Evolutionary conservation across 75 land plant genomes (phyloP).

Genomic region (Sequoiadendron giganteum): DNA sequence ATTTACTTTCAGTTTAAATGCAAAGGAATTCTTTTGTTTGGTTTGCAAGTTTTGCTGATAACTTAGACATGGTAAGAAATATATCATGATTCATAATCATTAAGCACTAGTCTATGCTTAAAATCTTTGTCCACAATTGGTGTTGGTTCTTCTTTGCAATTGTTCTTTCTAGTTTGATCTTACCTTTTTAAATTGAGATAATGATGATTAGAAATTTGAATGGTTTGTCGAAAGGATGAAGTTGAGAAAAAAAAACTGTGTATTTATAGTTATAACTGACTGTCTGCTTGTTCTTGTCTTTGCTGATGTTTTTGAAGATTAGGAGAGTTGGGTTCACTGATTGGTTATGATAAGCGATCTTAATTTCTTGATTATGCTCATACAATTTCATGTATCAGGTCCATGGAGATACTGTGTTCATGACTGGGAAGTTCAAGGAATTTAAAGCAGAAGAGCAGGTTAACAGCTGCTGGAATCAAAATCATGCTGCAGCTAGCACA

Average conservation of each 20-base stretch:
- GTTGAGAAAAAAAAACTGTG: not conserved
- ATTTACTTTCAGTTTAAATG: slow-evolving; percentile 8
- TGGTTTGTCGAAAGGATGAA: not conserved
- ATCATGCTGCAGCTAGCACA: slow-evolving; percentile 69
- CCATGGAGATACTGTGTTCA: slow-evolving; percentile 80
- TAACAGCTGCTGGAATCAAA: slow-evolving; percentile 71
- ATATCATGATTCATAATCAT: too few species aligned
- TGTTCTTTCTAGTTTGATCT: slow-evolving; percentile 7
- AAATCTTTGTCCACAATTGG: not conserved
- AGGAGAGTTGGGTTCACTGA: not conserved
- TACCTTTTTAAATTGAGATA: not conserved
- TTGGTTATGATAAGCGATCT: not conserved
- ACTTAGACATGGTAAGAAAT: not conserved
- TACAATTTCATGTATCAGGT: slow-evolving; percentile 49
- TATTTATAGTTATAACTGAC: not conserved
- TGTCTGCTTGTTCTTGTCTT: not conserved
- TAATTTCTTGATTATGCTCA: slow-evolving; percentile 2
- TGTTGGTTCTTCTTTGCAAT: not conserved
- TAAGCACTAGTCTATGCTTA: not conserved
- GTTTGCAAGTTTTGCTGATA: not conserved
- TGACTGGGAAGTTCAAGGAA: slow-evolving; percentile 69
- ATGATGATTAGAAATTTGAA: not conserved
- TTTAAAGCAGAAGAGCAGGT: slow-evolving; percentile 60
- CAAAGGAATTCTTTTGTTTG: not conserved
- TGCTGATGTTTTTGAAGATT: not conserved